Evolutionary conservation across 345 rosid genomes (phyloP).

Genomic region (Passiflora organensis): DNA sequence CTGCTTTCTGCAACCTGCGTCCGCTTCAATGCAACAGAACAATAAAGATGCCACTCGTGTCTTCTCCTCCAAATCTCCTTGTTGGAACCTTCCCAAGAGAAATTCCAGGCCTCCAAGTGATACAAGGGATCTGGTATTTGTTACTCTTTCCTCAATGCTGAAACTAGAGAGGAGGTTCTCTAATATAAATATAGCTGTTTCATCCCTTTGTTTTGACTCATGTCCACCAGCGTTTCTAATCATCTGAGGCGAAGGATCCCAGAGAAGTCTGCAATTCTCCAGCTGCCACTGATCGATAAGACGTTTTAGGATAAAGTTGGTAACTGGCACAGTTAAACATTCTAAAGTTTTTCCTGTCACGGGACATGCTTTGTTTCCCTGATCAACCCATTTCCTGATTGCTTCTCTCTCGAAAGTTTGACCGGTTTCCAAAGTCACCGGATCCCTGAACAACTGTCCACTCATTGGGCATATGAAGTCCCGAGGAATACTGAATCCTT

Average conservation of each 20-base stretch:
- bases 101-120: constrained; percentile 47
- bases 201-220: constrained; percentile 17
- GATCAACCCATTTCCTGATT: constrained; percentile 47
- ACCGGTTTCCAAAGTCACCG: constrained; percentile 63
- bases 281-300: constrained; percentile 43
- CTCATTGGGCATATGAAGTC: constrained; percentile 54
- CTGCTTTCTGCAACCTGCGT: constrained; percentile 39
- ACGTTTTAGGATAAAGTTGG: constrained; percentile 49
- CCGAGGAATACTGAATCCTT: constrained; percentile 28
- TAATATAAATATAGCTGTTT: constrained; percentile 26
- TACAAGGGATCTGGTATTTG: constrained; percentile 39
- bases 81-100: constrained; percentile 35
- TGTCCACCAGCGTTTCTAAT: constrained; percentile 11
- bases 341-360: constrained; percentile 45
- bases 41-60: constrained; percentile 32
- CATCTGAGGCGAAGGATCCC: constrained; percentile 25
- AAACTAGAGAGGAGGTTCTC: constrained; percentile 43
- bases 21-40: constrained; percentile 47
- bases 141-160: constrained; percentile 26
- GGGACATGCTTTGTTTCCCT: constrained; percentile 56
- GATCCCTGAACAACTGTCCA: constrained; percentile 49
- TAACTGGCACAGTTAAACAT: constrained; percentile 35
- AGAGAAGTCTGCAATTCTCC: constrained; percentile 23
- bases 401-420: constrained; percentile 55
- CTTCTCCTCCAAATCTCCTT: constrained; percentile 37